Conservation (phyloP, 306 rosid species). For the Acmispon strigosus region DNA sequence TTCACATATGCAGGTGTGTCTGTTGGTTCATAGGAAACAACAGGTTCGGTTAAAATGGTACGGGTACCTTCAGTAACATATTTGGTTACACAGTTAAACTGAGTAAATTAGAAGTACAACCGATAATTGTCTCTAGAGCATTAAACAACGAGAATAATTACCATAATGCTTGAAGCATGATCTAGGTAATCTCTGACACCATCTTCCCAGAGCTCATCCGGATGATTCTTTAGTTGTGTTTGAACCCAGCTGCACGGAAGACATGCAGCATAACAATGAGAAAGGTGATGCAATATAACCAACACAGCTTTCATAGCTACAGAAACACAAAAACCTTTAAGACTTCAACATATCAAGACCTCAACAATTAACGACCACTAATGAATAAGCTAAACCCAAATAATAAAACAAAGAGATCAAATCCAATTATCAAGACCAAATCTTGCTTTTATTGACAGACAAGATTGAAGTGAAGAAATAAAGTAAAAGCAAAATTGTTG, state of each 20-base stretch:
- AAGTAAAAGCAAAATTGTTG: slow-evolving; percentile 1
- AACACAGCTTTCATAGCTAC: neutral
- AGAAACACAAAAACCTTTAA: neutral
- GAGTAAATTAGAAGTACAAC: neutral
- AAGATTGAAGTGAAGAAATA: neutral
- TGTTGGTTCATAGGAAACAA: neutral
- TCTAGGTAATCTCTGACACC: slow-evolving; percentile 79
- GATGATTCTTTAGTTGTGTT: slow-evolving; percentile 74
- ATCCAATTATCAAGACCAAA: slow-evolving; percentile 7
- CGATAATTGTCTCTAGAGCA: neutral
- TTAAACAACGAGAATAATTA: slow-evolving; percentile 28
- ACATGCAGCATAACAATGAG: slow-evolving; percentile 9
- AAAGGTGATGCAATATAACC: neutral
- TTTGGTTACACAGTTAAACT: neutral
- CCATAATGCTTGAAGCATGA: slow-evolving; percentile 85
- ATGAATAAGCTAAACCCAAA: neutral
- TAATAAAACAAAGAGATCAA: neutral
- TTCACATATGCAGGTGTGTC: neutral
- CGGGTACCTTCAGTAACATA: slow-evolving; percentile 2
- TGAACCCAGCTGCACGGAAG: slow-evolving; percentile 83
- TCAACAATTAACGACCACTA: neutral
- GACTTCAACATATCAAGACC: slow-evolving; percentile 2
- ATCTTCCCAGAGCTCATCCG: slow-evolving; percentile 99
- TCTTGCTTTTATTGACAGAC: neutral
- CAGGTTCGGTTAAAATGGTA: neutral